Percentiles rank a stretch among this genome's conserved stretches.
Conservation (phyloP, 2,329 filamentous ascomycete species). For the Botryotinia narcissicola region DNA sequence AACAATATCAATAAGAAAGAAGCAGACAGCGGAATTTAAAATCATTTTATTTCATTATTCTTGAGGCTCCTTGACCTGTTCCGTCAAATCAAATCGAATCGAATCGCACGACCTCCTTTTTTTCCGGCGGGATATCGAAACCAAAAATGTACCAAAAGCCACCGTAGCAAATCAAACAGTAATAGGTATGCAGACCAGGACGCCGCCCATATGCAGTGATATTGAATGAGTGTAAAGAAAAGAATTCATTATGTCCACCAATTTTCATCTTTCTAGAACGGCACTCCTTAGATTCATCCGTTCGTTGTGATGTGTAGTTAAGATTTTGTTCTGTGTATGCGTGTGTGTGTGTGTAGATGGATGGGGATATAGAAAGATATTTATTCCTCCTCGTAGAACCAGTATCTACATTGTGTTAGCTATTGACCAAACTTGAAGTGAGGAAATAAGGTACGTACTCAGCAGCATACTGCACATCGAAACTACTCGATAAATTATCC, state of each 20-base stretch:
- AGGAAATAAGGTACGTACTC: conserved; percentile 62
- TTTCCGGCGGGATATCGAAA: neutral
- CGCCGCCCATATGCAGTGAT: conserved; percentile 15
- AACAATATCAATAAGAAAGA: neutral
- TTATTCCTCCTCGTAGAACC: conserved; percentile 32
- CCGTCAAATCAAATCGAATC: neutral
- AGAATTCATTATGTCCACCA: neutral
- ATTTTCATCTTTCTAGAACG: neutral
- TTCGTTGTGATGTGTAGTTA: neutral
- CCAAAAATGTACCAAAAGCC: neutral
- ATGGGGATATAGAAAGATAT: neutral
- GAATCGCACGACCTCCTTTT: neutral
- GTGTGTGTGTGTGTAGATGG: neutral
- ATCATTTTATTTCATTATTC: neutral
- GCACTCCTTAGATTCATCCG: neutral
- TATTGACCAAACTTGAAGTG: neutral
- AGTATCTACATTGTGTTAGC: conserved; percentile 32
- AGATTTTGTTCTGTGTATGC: neutral
- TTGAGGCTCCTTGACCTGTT: neutral
- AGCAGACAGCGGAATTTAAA: neutral
- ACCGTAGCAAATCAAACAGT: neutral
- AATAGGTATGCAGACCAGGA: neutral
- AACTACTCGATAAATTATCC: conserved; percentile 54
- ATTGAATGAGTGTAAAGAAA: neutral
- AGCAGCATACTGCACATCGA: conserved; percentile 77